Percentiles rank a stretch among this genome's conserved stretches.
Evolutionary conservation across 1,284 basidiomycete species (phyloP).

Genomic region (Fomitopsis pinicola): DNA sequence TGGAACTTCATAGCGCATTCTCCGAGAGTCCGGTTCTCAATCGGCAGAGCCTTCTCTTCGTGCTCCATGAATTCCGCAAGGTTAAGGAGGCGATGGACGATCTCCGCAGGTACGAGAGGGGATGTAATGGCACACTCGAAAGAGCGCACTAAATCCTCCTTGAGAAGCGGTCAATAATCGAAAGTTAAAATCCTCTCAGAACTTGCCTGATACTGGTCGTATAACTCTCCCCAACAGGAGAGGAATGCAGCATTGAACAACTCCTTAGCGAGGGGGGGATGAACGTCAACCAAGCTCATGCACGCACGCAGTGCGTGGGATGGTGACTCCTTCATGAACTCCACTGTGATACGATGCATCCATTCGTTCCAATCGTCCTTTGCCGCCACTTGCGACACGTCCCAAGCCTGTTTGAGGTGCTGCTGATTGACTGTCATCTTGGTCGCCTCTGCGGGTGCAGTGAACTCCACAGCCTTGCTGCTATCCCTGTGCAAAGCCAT

Average conservation of each 20-base stretch:
- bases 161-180: constrained; percentile 6
- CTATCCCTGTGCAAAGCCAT: constrained; percentile 38
- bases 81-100: constrained; percentile 93
- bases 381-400: constrained; percentile 76
- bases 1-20: constrained; percentile 93
- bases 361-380: constrained; percentile 95
- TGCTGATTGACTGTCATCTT: constrained; percentile 97
- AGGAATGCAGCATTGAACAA: constrained; percentile 98
- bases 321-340: constrained; percentile 98
- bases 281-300: constrained; percentile 89
- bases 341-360: constrained; percentile 91
- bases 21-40: constrained; percentile 91
- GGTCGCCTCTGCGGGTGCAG: constrained; percentile 75
- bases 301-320: constrained; percentile 97
- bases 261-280: constrained; percentile 89
- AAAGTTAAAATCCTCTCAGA: background rate
- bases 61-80: constrained; percentile 99
- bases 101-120: constrained; percentile 77
- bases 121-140: constrained; percentile 89
- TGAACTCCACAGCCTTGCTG: constrained; percentile 62
- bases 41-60: constrained; percentile 94
- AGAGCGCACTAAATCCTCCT: constrained; percentile 92
- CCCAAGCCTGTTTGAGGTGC: constrained; percentile 97
- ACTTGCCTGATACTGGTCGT: constrained; percentile 90
- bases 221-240: constrained; percentile 96